These are phyloP conservation scores for Trifolium fragiferum DNA, from an alignment of 306 rosid species.

Conservation along the genomic window DNA sequence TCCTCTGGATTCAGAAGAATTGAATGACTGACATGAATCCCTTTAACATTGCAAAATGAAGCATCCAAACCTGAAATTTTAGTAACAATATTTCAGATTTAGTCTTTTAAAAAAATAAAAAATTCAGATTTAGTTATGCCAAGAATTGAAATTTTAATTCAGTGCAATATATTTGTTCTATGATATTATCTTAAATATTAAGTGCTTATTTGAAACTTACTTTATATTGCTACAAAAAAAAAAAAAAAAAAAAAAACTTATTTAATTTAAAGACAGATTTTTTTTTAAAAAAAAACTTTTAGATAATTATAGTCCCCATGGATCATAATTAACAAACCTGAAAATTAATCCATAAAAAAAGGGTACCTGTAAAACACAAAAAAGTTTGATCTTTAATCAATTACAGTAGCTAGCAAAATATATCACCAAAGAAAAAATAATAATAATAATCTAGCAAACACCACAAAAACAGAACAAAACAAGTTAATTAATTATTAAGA, in stretches of 20 bases:
- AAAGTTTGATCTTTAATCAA: conserved; percentile 1
- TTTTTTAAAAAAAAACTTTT: no score
- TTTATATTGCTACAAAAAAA: background rate
- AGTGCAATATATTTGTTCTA: background rate
- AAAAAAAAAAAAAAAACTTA: background rate
- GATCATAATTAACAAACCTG: conserved; percentile 32
- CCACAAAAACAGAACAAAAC: conserved; percentile 2
- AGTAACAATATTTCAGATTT: conserved; percentile 45
- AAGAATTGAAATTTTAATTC: conserved; percentile 2
- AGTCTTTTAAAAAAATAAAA: background rate
- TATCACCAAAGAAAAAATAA: background rate
- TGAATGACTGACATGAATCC: conserved; percentile 33
- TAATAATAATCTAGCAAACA: background rate
- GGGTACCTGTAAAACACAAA: background rate
- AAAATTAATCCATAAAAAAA: conserved; percentile 7
- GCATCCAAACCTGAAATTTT: conserved; percentile 65
- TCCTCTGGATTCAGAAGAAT: conserved; percentile 45
- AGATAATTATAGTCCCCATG: conserved; percentile 10
- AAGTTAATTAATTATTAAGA: background rate
- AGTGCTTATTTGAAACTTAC: background rate
- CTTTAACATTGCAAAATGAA: conserved; percentile 46
- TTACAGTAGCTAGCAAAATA: conserved; percentile 30
- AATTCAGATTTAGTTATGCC: conserved; percentile 44
- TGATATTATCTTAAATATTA: no score
- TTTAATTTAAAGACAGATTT: background rate